Conservation (phyloP, 164 flowering plant genomes). For the Hamamelis virginiana region DNA sequence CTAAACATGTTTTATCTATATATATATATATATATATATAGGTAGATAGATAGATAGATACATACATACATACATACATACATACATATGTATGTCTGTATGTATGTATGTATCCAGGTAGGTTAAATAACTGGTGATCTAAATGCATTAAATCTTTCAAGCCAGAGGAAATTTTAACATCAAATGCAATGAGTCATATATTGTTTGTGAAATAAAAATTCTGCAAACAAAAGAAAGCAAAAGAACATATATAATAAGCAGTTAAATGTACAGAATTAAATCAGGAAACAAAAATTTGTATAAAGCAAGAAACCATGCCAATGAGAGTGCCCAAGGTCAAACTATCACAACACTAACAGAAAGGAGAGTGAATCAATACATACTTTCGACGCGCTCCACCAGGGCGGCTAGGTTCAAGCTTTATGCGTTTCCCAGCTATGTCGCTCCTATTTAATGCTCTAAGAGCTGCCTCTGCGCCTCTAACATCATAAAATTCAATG, state of each 20-base stretch:
- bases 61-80: too few relatives aligned
- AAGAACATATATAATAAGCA: neutral
- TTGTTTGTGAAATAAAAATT: neutral
- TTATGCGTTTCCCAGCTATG: constrained; percentile 95
- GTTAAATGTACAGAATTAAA: neutral
- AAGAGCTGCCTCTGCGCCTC: constrained; percentile 94
- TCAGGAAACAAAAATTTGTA: neutral
- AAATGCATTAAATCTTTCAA: neutral
- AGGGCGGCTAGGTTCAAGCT: constrained; percentile 97
- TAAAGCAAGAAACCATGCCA: neutral
- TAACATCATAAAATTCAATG: constrained; percentile 93
- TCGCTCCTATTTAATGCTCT: constrained; percentile 86
- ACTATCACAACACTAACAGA: neutral
- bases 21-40: too few relatives aligned
- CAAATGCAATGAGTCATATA: neutral
- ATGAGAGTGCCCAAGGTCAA: neutral
- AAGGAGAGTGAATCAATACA: constrained; percentile 14
- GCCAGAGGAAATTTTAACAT: neutral
- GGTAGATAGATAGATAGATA: too few relatives aligned
- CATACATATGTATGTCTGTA: too few relatives aligned
- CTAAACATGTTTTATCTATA: too few relatives aligned
- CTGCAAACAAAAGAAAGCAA: neutral
- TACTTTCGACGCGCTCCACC: constrained; percentile 97
- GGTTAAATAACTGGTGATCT: neutral
- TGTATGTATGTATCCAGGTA: neutral